Base-by-base conservation (phyloP, 768 basidiomycete species). In the Phlebiopsis flavidoalba region DNA sequence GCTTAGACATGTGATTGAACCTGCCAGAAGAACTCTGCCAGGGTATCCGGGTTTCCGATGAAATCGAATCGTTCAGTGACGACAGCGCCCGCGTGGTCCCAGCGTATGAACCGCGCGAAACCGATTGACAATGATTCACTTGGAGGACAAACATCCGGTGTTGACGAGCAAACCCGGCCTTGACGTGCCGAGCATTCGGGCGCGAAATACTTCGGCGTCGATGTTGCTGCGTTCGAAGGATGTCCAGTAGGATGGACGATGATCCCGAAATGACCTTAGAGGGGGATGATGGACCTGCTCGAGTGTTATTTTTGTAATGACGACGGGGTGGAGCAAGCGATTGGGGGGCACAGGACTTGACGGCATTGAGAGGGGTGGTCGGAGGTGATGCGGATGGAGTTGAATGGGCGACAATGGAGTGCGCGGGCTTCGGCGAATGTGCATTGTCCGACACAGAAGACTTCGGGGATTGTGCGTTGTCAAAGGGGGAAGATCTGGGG, bases 21-120 rank as follows among this genome's bases (percentile, higher is more conserved):
- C 59, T 19, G n/a, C 51, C 49, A 52, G 36, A 60, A 33, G 51
- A 60, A 60, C 24, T 60, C 59, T 5, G 43, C 46, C 6, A 57
- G 10, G 40, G 21, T n/a, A n/a, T n/a, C 15, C 24, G 40, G 40
- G 8, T 31, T 6, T 21, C 11, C 11, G 22, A 57, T 31, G 43
- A 45, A 60, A 47, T 59, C 24, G n/a, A 59, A 35, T 10, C 36
- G 47, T 15, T 31, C 57, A n/a, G 26, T 50, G 17, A 59, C 24
- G 26, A 51, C 14, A 8, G 19, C 46, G 8, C 57, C 57, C 5
- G 31, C 12, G 17, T 31, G 57, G 22, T 58, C 57, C 24, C 48
- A 58, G 11, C 57, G 46, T 21, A 58, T 10, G 47, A 58, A n/a
- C 1, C 50, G 59, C 7, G 51, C 50, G 19, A 14, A 22, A 26